phyloP scores from a whole-genome alignment of 2,329 filamentous ascomycete genomes.

The Blastomyces gilchristii region DNA sequence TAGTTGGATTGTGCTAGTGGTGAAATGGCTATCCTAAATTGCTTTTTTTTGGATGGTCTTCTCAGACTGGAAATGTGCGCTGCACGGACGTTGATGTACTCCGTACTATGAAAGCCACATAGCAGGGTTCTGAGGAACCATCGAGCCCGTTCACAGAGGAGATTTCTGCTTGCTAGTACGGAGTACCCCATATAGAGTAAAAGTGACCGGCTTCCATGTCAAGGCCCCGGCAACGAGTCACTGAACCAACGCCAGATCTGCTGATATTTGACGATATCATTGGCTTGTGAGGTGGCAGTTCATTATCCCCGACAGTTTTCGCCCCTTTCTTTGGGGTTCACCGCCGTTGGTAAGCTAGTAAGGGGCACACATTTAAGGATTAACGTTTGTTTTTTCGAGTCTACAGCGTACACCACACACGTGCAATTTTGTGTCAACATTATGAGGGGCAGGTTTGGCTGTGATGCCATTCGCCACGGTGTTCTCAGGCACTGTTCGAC shows the following conservation, averaged over 20 bases:
- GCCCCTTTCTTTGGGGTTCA: background rate
- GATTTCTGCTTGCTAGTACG: background rate
- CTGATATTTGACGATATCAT: background rate
- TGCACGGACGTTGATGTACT: background rate
- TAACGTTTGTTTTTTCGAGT: too few species aligned
- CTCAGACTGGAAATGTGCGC: background rate
- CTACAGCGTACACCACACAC: too few species aligned
- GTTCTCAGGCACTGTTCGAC: background rate
- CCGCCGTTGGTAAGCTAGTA: background rate
- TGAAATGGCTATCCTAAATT: background rate
- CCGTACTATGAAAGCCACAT: background rate
- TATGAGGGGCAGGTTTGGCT: too few species aligned
- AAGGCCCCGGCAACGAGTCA: background rate
- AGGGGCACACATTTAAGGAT: background rate
- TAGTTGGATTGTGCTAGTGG: background rate
- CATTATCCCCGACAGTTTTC: background rate
- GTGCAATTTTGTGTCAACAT: too few species aligned
- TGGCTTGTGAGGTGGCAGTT: background rate
- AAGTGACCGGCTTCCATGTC: background rate
- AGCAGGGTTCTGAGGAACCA: background rate
- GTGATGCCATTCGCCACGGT: background rate
- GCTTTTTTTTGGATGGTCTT: background rate
- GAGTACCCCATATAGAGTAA: too few species aligned
- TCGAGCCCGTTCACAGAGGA: background rate
- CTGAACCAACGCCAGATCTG: background rate